Evolutionary conservation across 148 eudicot genomes (phyloP).

Genomic region (Hydrangea macrophylla): DNA sequence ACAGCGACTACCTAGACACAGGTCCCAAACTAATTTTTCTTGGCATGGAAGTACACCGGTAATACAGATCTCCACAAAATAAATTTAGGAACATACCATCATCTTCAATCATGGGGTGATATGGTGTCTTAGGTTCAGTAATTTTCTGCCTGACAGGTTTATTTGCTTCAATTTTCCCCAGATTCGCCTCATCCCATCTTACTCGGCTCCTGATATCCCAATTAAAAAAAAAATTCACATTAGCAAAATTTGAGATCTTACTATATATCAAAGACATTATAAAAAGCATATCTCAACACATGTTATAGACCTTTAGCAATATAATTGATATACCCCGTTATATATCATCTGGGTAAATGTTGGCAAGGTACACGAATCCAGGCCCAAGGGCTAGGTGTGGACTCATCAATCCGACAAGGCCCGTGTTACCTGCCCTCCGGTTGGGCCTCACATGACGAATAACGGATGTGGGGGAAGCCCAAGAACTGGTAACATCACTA

Average conservation of each 20-base stretch:
- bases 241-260: background rate
- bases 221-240: constrained; percentile 13
- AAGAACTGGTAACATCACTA: too few species aligned
- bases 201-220: constrained; percentile 48
- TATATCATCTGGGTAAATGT: too few species aligned
- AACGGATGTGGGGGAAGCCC: too few species aligned
- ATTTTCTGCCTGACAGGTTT: constrained; percentile 98
- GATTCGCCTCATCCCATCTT: constrained; percentile 81
- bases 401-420: too few species aligned
- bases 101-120: constrained; percentile 77
- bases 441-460: too few species aligned
- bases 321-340: too few species aligned
- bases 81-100: constrained; percentile 42
- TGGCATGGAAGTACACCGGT: background rate
- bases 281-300: background rate
- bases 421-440: too few species aligned
- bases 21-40: background rate
- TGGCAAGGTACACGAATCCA: too few species aligned
- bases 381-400: too few species aligned
- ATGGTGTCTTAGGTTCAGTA: constrained; percentile 96
- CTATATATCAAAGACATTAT: background rate
- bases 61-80: background rate
- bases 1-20: background rate
- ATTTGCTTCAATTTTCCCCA: constrained; percentile 83
- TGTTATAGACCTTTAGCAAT: background rate